phyloP scores from a whole-genome alignment of 768 basidiomycete genomes.

The Porphyrellus cyaneotinctus region DNA sequence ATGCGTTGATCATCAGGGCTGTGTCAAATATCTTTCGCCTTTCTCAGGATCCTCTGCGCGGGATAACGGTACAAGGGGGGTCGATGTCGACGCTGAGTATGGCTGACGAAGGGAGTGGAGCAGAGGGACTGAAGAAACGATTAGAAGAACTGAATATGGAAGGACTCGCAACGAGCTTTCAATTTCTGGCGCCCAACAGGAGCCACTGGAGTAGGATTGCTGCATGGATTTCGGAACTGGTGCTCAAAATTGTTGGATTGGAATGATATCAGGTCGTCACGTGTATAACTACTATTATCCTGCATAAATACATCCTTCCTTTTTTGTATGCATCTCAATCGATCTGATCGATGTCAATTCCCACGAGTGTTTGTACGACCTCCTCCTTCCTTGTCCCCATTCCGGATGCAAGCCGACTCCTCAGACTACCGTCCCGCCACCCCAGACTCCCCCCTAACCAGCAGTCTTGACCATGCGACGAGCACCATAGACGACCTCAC shows the following conservation, averaged over 20 bases:
- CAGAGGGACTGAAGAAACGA: constrained; percentile 45
- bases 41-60: constrained; percentile 50
- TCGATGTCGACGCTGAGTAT: constrained; percentile 66
- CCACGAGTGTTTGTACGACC: constrained; percentile 11
- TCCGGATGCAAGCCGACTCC: constrained; percentile 23
- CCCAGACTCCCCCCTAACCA: constrained; percentile 49
- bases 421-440: constrained; percentile 38
- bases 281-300: constrained; percentile 15
- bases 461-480: constrained; percentile 49
- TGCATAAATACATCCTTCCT: background rate
- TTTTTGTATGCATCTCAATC: too few species aligned
- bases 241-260: constrained; percentile 46
- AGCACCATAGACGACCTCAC: constrained; percentile 79
- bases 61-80: constrained; percentile 38
- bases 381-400: background rate
- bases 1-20: constrained; percentile 62
- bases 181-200: constrained; percentile 57
- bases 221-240: constrained; percentile 68
- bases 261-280: constrained; percentile 16
- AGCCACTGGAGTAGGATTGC: constrained; percentile 61
- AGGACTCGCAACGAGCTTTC: constrained; percentile 68
- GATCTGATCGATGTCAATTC: constrained; percentile 8
- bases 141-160: constrained; percentile 72
- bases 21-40: constrained; percentile 76
- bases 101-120: constrained; percentile 47